Base-by-base conservation (phyloP, 495 filamentous ascomycete genomes). In the Talaromyces ruber region DNA sequence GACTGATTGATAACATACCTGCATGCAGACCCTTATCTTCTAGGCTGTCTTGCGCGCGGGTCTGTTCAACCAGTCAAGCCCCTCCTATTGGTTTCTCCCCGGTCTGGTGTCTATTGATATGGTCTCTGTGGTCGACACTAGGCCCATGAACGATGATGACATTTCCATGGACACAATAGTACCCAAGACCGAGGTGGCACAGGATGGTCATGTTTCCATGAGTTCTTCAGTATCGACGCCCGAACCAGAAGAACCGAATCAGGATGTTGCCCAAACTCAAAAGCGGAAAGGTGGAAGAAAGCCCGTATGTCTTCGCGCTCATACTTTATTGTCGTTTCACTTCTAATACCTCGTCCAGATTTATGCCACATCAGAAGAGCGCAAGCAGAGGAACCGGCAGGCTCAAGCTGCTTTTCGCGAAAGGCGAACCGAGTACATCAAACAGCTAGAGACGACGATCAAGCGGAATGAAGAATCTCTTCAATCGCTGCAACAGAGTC, bases 251-350 rank as follows among this genome's bases (percentile, higher is more conserved):
- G 75, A 72, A n/a, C 83, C 82, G 63, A 79, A 72, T 4, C 84
- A 85, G 66, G 84, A 87, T 66, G 70, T 78, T 34, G 76, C 80
- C 57, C 82, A 83, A 70, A 82, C 81, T 61, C 89, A 90, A 71
- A 98, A 98, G 80, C 85, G 95, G 68, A 98, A 98, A 77, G 94
- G 94, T 70, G 94, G 94, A 45, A 84, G 94, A 63, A 98, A 98
- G 77, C 94, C 94, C 68, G 94, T 98, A 86, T 71, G 90, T 86
- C 63, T 67, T 62, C 66, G 52, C 45, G 28, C 62, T 62, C 47
- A 39, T 58, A 3, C 12, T 51, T 69, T 57, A 67, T 76, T 65
- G 65, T 65, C 45, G 37, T 58, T 26, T n/a, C 55, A 62, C 52
- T 55, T 53, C 66, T 69, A 64, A 72, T 66, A 43, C 29, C 29